phyloP scores from a whole-genome alignment of 2,329 filamentous ascomycete genomes.

The Colletotrichum sp. region DNA sequence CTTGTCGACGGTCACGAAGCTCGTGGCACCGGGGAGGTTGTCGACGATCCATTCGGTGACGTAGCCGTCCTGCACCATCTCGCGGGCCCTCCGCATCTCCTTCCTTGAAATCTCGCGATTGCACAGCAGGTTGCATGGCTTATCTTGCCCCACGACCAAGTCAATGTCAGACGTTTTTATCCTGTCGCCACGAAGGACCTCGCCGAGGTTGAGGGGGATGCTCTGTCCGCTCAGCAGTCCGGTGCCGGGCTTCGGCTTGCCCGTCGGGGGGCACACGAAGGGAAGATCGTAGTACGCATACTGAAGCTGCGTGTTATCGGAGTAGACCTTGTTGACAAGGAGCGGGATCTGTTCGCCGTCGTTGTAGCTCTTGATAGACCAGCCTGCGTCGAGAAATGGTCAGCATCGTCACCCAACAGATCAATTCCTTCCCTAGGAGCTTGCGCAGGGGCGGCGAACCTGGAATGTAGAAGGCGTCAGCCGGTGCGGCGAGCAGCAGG shows the following conservation, averaged over 20 bases:
- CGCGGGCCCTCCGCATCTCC: conserved; percentile 70
- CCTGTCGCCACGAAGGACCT: conserved; percentile 85
- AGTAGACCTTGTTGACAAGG: conserved; percentile 92
- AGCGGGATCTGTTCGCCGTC: conserved; percentile 80
- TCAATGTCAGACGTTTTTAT: conserved; percentile 87
- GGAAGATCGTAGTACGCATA: conserved; percentile 90
- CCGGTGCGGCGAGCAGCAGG: conserved; percentile 44
- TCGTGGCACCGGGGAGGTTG: conserved; percentile 87
- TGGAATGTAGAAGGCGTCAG: conserved; percentile 82
- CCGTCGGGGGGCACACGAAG: conserved; percentile 83
- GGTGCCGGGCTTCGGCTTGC: conserved; percentile 67
- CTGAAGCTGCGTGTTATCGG: conserved; percentile 87
- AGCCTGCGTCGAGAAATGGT: conserved; percentile 54
- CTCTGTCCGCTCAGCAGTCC: conserved; percentile 77
- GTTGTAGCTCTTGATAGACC: conserved; percentile 81
- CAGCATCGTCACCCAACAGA: background rate
- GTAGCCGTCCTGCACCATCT: conserved; percentile 80
- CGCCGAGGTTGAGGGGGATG: conserved; percentile 82
- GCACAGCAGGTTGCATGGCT: conserved; percentile 76
- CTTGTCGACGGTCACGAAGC: conserved; percentile 86
- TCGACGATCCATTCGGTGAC: conserved; percentile 95
- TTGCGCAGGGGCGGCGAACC: conserved; percentile 57
- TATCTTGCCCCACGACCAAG: conserved; percentile 76
- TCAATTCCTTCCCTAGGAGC: background rate
- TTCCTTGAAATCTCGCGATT: conserved; percentile 67